A percentile compares a stretch with the other conserved stretches of the same genome.
Conservation (phyloP, 2,329 filamentous ascomycete species). For the Cordyceps pruinosa region DNA sequence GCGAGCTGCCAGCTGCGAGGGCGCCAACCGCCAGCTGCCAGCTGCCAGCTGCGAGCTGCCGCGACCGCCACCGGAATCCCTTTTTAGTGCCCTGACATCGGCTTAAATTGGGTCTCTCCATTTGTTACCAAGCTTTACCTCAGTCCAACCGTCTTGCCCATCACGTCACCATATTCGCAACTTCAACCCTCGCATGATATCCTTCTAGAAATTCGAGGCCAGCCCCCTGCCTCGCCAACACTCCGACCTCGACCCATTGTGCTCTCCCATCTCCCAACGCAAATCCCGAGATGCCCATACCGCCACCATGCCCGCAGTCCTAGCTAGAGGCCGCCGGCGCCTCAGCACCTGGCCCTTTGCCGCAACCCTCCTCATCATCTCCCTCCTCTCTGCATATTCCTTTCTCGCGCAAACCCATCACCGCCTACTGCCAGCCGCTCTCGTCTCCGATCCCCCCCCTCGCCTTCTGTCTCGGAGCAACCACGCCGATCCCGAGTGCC, state of each 20-base stretch:
- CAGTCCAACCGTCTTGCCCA: not conserved
- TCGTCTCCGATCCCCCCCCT: constrained; percentile 13
- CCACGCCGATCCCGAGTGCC: constrained; percentile 51
- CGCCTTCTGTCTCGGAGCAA: constrained; percentile 22
- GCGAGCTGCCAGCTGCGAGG: too few species aligned
- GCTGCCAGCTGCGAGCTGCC: too few species aligned
- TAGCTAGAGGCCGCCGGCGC: constrained; percentile 29
- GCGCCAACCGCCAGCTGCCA: too few species aligned
- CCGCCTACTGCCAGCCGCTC: constrained; percentile 11
- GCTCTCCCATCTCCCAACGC: not conserved
- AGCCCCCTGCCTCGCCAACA: not conserved
- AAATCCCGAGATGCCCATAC: constrained; percentile 1
- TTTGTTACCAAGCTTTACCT: not conserved
- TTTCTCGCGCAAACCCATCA: constrained; percentile 27
- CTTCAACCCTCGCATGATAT: constrained; percentile 1
- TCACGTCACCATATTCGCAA: not conserved
- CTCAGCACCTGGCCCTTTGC: constrained; percentile 35
- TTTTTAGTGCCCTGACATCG: not conserved
- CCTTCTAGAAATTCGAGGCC: not conserved
- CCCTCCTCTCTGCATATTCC: constrained; percentile 39
- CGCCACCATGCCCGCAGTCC: constrained; percentile 26
- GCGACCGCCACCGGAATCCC: not conserved
- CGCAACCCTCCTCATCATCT: constrained; percentile 39
- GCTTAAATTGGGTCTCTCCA: not conserved
- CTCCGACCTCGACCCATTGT: not conserved